Evolutionary conservation across 2,329 filamentous ascomycete genomes (phyloP).

Genomic region (Phialophora chinensis): DNA sequence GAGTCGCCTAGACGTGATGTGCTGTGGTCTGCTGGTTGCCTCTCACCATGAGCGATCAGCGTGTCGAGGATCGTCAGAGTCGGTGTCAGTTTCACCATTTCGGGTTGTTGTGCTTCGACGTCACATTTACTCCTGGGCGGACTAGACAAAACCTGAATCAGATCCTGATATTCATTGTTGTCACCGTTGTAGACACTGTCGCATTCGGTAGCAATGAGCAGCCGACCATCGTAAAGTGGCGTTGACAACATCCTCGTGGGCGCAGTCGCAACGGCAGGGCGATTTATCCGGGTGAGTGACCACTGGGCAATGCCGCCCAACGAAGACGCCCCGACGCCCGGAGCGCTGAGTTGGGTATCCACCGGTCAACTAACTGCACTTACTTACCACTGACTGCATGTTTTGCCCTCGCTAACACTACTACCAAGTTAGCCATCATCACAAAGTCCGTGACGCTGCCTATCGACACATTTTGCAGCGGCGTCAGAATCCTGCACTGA

Average conservation of each 20-base stretch:
- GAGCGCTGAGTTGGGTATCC: not conserved
- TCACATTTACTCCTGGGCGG: conserved; percentile 6
- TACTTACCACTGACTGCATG: conserved; percentile 19
- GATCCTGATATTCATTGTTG: not conserved
- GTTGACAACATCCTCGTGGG: conserved; percentile 10
- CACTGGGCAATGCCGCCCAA: not conserved
- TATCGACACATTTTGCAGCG: conserved; percentile 13
- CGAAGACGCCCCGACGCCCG: not conserved
- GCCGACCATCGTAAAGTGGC: not conserved
- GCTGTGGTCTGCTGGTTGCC: conserved; percentile 10
- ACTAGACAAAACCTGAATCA: conserved; percentile 3
- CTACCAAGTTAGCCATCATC: conserved; percentile 21
- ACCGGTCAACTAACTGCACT: conserved; percentile 2
- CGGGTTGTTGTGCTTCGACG: conserved; percentile 15
- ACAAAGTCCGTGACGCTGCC: conserved; percentile 17
- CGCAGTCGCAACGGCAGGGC: conserved; percentile 13
- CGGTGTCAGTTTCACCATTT: conserved; percentile 15
- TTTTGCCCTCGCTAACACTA: conserved; percentile 24
- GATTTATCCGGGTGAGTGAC: conserved; percentile 1
- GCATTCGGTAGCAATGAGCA: not conserved
- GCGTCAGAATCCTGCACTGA: conserved; percentile 9
- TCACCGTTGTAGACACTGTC: not conserved
- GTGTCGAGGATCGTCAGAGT: conserved; percentile 16
- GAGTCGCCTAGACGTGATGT: not conserved
- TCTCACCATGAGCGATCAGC: conserved; percentile 18